Conservation (phyloP, 73 alveolate genomes). For the Stentor roeselii region DNA sequence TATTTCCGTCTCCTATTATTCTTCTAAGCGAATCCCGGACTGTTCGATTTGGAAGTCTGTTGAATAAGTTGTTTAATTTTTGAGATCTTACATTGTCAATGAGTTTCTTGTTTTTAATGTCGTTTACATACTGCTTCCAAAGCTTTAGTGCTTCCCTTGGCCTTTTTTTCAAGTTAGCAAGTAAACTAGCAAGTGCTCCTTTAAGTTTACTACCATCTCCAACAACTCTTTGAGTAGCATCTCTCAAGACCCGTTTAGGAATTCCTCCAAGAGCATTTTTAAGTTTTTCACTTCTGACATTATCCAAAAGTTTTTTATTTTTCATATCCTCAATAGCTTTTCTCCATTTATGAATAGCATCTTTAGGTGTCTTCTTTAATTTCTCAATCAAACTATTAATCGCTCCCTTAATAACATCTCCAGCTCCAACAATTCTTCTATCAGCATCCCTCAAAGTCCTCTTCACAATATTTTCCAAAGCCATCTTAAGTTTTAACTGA, state of each 20-base stretch:
- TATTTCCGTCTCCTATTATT: constrained; percentile 5
- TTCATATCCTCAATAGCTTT: not conserved
- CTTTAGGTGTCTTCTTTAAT: not conserved
- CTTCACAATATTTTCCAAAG: not conserved
- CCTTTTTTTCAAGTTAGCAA: not conserved
- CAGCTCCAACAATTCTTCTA: not conserved
- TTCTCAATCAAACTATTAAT: not conserved
- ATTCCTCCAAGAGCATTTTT: not conserved
- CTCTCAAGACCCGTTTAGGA: not conserved
- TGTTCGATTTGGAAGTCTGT: not conserved
- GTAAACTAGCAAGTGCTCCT: not conserved
- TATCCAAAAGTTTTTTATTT: not conserved
- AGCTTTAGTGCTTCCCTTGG: not conserved
- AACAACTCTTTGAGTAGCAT: not conserved
- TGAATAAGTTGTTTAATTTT: not conserved
- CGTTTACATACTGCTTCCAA: not conserved
- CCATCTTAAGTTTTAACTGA: not conserved
- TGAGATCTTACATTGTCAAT: not conserved
- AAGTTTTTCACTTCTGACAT: not conserved
- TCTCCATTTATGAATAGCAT: not conserved
- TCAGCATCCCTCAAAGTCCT: constrained; percentile 16
- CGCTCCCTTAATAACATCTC: not conserved
- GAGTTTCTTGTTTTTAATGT: no score
- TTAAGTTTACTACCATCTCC: not conserved
- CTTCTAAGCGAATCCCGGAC: not conserved